Conservation (phyloP, 306 rosid species). For the Abrus pulchellus region DNA sequence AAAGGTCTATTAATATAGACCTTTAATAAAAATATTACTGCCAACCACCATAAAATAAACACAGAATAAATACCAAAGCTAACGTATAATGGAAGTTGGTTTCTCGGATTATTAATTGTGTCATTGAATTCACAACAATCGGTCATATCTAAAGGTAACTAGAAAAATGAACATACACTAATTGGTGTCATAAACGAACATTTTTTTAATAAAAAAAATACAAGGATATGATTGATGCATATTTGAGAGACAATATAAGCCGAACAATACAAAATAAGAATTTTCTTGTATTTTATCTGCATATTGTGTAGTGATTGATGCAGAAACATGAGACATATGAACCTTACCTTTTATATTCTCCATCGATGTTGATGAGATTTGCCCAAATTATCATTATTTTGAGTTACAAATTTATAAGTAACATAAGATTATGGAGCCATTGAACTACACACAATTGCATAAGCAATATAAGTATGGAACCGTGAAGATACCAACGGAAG, state of each 20-base stretch:
- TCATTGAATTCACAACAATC: conserved; percentile 7
- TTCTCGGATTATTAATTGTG: not conserved
- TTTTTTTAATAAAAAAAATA: not conserved
- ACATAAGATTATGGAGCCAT: not conserved
- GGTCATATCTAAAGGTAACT: not conserved
- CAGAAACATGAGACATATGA: not conserved
- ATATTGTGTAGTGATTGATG: not conserved
- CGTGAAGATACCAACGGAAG: not conserved
- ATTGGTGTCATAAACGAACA: not conserved
- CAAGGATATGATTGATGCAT: not conserved
- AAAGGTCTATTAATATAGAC: conserved; percentile 8
- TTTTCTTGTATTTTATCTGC: not conserved
- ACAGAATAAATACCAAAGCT: conserved; percentile 14
- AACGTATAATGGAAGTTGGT: conserved; percentile 8
- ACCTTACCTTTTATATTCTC: no score
- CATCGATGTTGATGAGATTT: not conserved
- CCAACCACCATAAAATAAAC: conserved; percentile 21
- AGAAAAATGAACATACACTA: not conserved
- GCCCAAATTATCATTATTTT: no score
- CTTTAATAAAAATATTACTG: conserved; percentile 5
- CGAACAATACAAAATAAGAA: not conserved
- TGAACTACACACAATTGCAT: not conserved
- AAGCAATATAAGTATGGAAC: not conserved
- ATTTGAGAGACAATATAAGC: not conserved
- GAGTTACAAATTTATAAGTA: not conserved